Base-by-base conservation (phyloP, 2,329 filamentous ascomycete species). In the Aphanoascus verrucosus region DNA sequence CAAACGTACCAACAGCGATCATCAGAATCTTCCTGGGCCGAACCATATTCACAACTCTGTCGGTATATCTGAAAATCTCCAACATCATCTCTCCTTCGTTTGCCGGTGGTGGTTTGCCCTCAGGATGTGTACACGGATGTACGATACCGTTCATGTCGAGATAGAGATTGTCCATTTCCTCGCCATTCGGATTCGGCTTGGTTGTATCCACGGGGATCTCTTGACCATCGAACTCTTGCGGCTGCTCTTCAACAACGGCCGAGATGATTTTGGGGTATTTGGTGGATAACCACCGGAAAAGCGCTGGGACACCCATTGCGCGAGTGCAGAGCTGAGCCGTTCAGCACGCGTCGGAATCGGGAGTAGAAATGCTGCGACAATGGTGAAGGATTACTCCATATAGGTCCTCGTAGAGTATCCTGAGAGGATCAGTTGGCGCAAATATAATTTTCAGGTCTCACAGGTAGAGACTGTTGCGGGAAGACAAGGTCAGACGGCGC, bases 31-130 rank as follows among this genome's bases (percentile, higher is more conserved):
- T 97, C 62, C 93, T 83, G 8, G 93, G 93, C 56, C 93, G 86
- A 60, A 95, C 91, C 91, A 98, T 98, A 69, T 95, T 96, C 60
- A 98, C 88, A 20, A 98, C 90, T 56, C 93, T 85, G 67, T 98
- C 90, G n/a, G 93, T 98, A 71, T 98, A 98, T 66, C 85, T 88
- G 77, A 98, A 98, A 57, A 98, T 84, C 66, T 94, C 94, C 63
- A 96, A 69, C 93, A 98, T 98, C 93, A 98, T 98, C 73, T 97
- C 93, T 68, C 94, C 88, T 74, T 98, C 93, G 57, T 93, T 91
- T 64, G 85, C 86, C 9, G 93, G 93, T 3, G 93, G 82, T 1
- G 93, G 89, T 58, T 83, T 82, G 65, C 97, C 91, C 69, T 98
- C 93, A 0, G 93, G 93, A 72, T 98, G 93, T 45, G 91, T 95